Evolutionary conservation across 2,329 filamentous ascomycete species (phyloP).

Genomic region (Hymenoscyphus fructigenus): DNA sequence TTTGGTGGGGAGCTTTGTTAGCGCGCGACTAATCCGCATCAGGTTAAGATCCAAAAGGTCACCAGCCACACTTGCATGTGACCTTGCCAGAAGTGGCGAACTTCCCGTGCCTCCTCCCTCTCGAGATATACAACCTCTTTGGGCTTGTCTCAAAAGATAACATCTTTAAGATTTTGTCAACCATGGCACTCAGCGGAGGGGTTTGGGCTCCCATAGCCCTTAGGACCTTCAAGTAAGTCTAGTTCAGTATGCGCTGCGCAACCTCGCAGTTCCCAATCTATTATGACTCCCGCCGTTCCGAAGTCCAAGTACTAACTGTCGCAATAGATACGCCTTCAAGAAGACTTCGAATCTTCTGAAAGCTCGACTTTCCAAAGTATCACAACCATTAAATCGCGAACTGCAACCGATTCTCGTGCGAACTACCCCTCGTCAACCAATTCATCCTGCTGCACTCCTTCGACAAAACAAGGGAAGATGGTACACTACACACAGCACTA

Average conservation of each 20-base stretch:
- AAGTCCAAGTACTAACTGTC: conserved; percentile 23
- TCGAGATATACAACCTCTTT: not conserved
- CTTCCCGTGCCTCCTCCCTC: not conserved
- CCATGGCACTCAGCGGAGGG: conserved; percentile 35
- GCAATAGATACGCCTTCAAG: conserved; percentile 46
- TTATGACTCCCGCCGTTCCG: not conserved
- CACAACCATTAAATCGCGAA: conserved; percentile 46
- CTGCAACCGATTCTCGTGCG: conserved; percentile 61
- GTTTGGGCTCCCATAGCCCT: conserved; percentile 37
- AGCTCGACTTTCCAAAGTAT: conserved; percentile 42
- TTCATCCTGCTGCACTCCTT: conserved; percentile 59
- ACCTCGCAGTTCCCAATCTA: not conserved
- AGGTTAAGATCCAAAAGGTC: not conserved
- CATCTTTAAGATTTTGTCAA: conserved; percentile 15
- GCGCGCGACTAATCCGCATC: not conserved
- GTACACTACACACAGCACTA: conserved; percentile 57
- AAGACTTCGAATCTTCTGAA: conserved; percentile 46
- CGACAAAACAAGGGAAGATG: conserved; percentile 63
- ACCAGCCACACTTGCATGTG: conserved; percentile 6
- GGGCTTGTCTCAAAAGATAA: not conserved
- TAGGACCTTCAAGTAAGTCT: conserved; percentile 34
- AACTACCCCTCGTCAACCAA: conserved; percentile 52
- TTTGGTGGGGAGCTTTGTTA: not conserved
- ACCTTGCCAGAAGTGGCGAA: conserved; percentile 12
- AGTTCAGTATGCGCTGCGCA: not conserved